A percentile compares a stretch with the other conserved stretches of the same genome.
These are phyloP conservation scores for Linderniella brevidens DNA, from an alignment of 257 asterid species.

Conservation along the genomic window DNA sequence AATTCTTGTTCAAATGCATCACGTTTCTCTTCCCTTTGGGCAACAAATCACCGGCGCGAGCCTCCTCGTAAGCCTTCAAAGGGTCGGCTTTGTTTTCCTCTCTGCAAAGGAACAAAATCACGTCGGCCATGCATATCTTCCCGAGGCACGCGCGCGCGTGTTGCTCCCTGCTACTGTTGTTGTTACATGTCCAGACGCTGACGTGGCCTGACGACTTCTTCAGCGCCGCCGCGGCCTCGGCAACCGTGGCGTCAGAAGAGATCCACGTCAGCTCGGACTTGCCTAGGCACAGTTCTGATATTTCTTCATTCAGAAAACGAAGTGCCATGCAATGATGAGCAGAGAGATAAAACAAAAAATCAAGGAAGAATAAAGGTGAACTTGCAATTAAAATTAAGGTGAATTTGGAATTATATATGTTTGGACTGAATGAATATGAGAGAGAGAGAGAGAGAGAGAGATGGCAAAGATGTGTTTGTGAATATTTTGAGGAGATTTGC, in stretches of 20 bases:
- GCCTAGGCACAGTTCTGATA: conserved; percentile 74
- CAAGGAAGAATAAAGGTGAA: too few relatives aligned
- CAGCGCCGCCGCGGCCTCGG: conserved; percentile 40
- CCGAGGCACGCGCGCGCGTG: conserved; percentile 37
- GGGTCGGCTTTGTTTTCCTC: conserved; percentile 42
- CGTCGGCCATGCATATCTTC: conserved; percentile 46
- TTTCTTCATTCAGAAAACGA: conserved; percentile 38
- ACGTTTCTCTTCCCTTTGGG: conserved; percentile 24
- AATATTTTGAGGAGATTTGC: too few relatives aligned
- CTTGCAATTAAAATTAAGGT: too few relatives aligned
- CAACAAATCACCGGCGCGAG: conserved; percentile 34
- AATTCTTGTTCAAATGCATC: conserved; percentile 44
- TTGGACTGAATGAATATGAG: too few relatives aligned
- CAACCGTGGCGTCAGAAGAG: conserved; percentile 22
- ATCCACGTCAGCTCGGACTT: conserved; percentile 57
- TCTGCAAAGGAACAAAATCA: conserved; percentile 43
- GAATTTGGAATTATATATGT: too few relatives aligned
- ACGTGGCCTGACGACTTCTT: conserved; percentile 32
- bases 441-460: too few relatives aligned
- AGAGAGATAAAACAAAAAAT: too few relatives aligned
- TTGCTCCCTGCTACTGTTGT: background rate
- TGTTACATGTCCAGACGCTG: conserved; percentile 46
- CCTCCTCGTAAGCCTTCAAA: conserved; percentile 34
- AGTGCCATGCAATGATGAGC: conserved; percentile 56
- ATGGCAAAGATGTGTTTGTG: too few relatives aligned